Evolutionary conservation across 495 filamentous ascomycete genomes (phyloP), one percentile per base, ranked within the genome.

Genomic region (Massariosphaeria phaeospora): DNA sequence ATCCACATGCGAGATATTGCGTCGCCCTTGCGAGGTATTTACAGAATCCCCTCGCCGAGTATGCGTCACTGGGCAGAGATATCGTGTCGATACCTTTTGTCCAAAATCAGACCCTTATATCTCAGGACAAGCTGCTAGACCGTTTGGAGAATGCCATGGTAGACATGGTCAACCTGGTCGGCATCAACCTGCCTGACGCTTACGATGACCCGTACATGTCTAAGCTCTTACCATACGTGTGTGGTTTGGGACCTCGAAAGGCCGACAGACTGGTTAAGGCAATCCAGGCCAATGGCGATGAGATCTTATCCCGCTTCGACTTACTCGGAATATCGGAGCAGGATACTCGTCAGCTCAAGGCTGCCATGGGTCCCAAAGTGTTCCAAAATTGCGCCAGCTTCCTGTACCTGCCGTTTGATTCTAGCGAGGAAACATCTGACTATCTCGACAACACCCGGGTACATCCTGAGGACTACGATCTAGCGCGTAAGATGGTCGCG

Each of bases 361-460:
- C 85, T 0, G 90, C 93, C 5, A 86, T 98, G 63, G 88, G 88
- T 11, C 84, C 88, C 29, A 84, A 84, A 42, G 88, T 97, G 9
- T 98, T 89, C 84, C 88, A 88, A 68, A 98, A 98, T 64, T 94
- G 88, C 57, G 90, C 94, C 30, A 96, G 91, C 70, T 97, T 96
- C 71, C 73, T 97, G 9, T 91, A 80, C 63, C 85, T 98, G 53
- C 83, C 89, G 34, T 95, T 86, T 61, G 90, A 95, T 63, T 77
- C 79, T 35, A 79, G 82, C 6, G 88, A 89, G 30, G 76, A 83
- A 0, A 79, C 86, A 1, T 82, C 89, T 0, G 94, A 98, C 65
- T 94, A 93, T 25, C 77, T 98, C 5, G 93, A 98, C 69, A 95
- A 94, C 66, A 97, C 93, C 24, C 82, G 93, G 69, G 88, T 97